Base-by-base conservation (phyloP, 2,329 filamentous ascomycete species). In the Aureobasidium zeae region DNA sequence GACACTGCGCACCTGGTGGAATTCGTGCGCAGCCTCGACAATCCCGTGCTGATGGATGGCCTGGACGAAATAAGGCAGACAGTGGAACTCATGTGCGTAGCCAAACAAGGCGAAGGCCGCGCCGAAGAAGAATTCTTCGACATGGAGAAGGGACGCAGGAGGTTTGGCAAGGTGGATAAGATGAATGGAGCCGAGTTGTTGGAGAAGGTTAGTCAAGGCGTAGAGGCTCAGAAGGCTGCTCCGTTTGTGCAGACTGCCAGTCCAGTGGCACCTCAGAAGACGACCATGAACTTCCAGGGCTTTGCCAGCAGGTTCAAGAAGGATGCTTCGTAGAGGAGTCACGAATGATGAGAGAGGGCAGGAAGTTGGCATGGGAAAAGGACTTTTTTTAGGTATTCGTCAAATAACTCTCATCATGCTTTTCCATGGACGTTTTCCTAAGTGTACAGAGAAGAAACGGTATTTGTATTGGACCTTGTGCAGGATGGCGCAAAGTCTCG, bases 11-110 rank as follows among this genome's bases (percentile, higher is more conserved):
- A 91, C 58, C 74, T 98, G 4, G 79, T 83, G 12, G 72, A 82
- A 46, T 98, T 98, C 60, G 89, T 98, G 34, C 78, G 86, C 52
- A 81, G 79, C 32, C 77, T 98, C 15, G 55, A 55, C 2, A 83
- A 87, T 51, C 89, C 93, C 5, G 88, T 94, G 64, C 69, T 98
- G 15, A 76, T 83, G 49, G 83, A 91, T 57, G 91, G 93, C 52
- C 69, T 98, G 28, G 88, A 95, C 55, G 91, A 96, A 65, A 70
- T 98, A 25, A 81, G 89, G 54, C 91, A 98, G 67, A 96, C 91
- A 1, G 82, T 94, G 34, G 79, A 83, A 48, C 72, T 98, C 19
- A 83, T 98, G 74, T 79, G 85, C 57, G 36, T 44, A 10, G 57
- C 57, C 1, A 54, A 53, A 1, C 86, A 94, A 29, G 94, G 94